A percentile compares a stretch with the other conserved stretches of the same genome.
Evolutionary conservation across 805 yeast genomes (phyloP).

Genomic region (Myxozyma neglecta): DNA sequence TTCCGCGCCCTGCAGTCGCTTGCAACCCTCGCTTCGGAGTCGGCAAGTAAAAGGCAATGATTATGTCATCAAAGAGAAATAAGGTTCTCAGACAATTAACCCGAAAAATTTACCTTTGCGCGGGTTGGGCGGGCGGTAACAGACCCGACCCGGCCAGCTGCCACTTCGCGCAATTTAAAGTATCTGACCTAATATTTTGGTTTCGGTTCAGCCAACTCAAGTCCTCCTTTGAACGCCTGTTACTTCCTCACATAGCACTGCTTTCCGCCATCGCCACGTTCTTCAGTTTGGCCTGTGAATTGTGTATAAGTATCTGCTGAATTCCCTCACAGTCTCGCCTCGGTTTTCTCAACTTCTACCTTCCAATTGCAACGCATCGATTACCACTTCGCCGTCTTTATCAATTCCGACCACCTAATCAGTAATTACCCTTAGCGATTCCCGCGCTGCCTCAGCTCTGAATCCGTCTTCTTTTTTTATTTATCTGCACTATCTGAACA

Average conservation of each 20-base stretch:
- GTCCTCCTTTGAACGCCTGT: background rate
- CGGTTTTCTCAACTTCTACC: background rate
- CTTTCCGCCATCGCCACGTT: too few relatives aligned
- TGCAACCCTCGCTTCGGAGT: too few relatives aligned
- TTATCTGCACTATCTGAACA: too few relatives aligned
- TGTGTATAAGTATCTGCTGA: too few relatives aligned
- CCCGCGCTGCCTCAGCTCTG: background rate
- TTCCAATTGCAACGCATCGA: background rate
- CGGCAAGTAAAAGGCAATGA: too few relatives aligned
- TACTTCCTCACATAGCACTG: too few relatives aligned
- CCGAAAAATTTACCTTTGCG: too few relatives aligned
- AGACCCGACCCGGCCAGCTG: background rate
- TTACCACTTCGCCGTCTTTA: background rate
- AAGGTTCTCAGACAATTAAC: too few relatives aligned
- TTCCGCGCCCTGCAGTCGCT: too few relatives aligned
- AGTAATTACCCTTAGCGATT: background rate
- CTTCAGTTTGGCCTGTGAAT: too few relatives aligned
- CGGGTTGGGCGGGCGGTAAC: background rate
- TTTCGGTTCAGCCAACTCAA: background rate
- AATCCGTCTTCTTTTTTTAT: too few relatives aligned
- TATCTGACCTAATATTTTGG: background rate
- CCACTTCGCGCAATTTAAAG: background rate
- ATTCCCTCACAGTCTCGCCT: background rate
- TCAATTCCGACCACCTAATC: background rate
- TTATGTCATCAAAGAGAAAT: too few relatives aligned